These are phyloP conservation scores for Nemania sp. DNA, from an alignment of 2,329 filamentous ascomycete species.

Conservation along the genomic window DNA sequence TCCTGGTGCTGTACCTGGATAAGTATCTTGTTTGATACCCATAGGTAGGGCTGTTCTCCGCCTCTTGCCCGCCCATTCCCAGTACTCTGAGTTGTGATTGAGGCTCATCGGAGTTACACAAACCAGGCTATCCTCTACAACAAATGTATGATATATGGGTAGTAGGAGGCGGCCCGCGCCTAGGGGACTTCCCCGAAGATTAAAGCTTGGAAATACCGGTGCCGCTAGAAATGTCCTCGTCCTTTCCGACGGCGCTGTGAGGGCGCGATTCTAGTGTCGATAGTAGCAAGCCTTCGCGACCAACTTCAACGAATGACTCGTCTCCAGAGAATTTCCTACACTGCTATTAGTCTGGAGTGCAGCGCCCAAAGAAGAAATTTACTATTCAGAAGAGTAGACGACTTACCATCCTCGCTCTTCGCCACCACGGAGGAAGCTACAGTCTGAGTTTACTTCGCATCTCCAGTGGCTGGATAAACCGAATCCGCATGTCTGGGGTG, in stretches of 20 bases:
- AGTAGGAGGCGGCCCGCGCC: not conserved
- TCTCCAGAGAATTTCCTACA: constrained; percentile 56
- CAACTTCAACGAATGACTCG: constrained; percentile 53
- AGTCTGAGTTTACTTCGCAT: constrained; percentile 84
- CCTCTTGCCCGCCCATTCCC: not conserved
- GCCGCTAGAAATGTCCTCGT: not conserved
- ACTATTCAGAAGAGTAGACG: not conserved
- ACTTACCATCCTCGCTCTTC: constrained; percentile 89
- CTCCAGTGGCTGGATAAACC: constrained; percentile 82
- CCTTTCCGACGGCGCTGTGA: constrained; percentile 40
- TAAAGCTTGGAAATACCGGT: constrained; percentile 34
- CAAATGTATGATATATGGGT: not conserved
- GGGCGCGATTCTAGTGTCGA: constrained; percentile 42
- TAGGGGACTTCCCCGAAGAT: constrained; percentile 11
- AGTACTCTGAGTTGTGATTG: not conserved
- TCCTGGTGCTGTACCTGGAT: not conserved
- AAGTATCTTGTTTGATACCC: not conserved
- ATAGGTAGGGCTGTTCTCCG: not conserved
- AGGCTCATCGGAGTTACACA: constrained; percentile 21
- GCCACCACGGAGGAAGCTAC: constrained; percentile 81
- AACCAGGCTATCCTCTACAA: constrained; percentile 9
- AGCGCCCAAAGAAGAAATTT: constrained; percentile 26
- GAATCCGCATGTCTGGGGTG: constrained; percentile 64
- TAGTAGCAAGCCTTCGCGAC: constrained; percentile 42
- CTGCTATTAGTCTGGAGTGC: constrained; percentile 34